Base-by-base conservation (phyloP, 805 yeast genomes). In the Myxozyma lipomycoides region DNA sequence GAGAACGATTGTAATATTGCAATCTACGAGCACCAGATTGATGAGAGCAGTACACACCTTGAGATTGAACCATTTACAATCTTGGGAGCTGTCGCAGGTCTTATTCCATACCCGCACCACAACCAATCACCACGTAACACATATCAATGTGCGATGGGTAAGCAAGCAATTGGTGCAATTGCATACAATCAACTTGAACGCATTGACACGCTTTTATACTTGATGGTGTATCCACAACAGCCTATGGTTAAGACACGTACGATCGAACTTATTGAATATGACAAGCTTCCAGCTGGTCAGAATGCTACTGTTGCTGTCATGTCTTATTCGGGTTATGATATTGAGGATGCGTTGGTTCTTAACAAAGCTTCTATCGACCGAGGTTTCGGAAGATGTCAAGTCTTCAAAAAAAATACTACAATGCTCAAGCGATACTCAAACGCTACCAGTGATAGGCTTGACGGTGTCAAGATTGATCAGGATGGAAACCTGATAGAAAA, bases 101-200 rank as follows among this genome's bases (percentile, higher is more conserved):
- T 93, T 67, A 93, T 93, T 77, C 99, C 99, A 17, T 93, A 91
- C 85, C 99, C 99, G 15, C 98, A 93, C 73, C 99, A 93, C 71
- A 93, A 93, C 71, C 98, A 91, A 76, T 90, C 97, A 56, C 98
- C 98, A 53, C 93, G 98, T 82, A 91, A 91, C 68, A 91, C 98
- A 2, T 91, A 91, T 71, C 98, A 91, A 75, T 89, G 96, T 68
- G 98, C 98, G 57, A 91, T 91, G 98, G 98, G 96, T 81, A 88
- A 88, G 71, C 98, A 93, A 73, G 98, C 98, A n/a, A 91, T 93
- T 69, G 98, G 98, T 61, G 98, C 98, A 1, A 93, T 93, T 70
- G 96, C 95, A 9, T 93, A 93, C 68, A 93, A 93, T 69, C 98
- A 93, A 71, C 86, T 93, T 72, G 79, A 88, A 66, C 83, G 98